Conservation (phyloP, 2,329 filamentous ascomycete genomes). For the Fusarium chuoi region DNA sequence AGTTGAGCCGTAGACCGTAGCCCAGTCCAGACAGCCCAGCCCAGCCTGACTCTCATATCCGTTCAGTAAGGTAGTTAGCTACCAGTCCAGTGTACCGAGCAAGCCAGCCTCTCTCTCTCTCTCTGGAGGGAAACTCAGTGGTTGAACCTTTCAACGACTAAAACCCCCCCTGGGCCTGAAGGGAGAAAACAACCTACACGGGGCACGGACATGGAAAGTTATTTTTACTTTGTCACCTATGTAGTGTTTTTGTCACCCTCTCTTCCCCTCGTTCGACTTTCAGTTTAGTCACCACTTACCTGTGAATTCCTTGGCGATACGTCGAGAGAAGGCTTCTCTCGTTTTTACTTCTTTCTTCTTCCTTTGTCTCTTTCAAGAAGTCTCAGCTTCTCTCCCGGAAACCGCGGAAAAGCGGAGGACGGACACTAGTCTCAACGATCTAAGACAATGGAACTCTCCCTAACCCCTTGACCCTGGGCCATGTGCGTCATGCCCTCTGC, state of each 20-base stretch:
- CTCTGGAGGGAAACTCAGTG: neutral
- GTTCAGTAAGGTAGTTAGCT: neutral
- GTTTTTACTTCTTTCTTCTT: slow-evolving; percentile 3
- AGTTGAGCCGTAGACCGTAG: slow-evolving; percentile 19
- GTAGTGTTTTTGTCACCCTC: slow-evolving; percentile 40
- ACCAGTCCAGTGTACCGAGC: neutral
- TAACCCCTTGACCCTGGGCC: slow-evolving; percentile 21
- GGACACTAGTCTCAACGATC: slow-evolving; percentile 25
- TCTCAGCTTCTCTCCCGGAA: slow-evolving; percentile 9
- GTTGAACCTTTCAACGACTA: slow-evolving; percentile 1
- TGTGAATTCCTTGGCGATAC: slow-evolving; percentile 18
- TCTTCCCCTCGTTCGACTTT: neutral
- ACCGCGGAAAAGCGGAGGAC: slow-evolving; percentile 21
- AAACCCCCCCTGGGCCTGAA: neutral
- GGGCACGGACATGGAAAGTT: slow-evolving; percentile 44
- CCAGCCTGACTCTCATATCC: neutral
- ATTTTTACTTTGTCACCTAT: slow-evolving; percentile 46
- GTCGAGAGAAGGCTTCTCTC: neutral
- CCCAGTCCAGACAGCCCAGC: slow-evolving; percentile 5
- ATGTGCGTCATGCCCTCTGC: slow-evolving; percentile 37
- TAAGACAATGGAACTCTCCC: slow-evolving; percentile 4
- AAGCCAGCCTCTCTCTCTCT: neutral
- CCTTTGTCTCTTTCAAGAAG: slow-evolving; percentile 1
- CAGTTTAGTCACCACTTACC: slow-evolving; percentile 11
- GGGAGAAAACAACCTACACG: neutral